These are phyloP conservation scores for Rhytidhysteron rufulum DNA, from an alignment of 2,329 filamentous ascomycete species.

Conservation along the genomic window DNA sequence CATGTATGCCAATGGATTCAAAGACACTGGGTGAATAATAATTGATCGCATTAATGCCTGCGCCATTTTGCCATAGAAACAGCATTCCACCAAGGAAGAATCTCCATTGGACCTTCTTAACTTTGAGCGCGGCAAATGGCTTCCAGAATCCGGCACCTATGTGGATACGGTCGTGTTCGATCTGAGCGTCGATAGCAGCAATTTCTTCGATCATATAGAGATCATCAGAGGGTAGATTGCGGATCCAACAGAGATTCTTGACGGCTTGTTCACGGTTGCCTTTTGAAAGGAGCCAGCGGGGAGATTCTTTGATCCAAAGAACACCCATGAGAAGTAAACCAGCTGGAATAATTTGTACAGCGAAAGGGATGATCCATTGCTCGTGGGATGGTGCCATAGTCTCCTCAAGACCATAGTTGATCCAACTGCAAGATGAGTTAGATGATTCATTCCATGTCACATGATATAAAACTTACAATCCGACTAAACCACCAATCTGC, in stretches of 20 bases:
- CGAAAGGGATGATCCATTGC: slow-evolving; percentile 52
- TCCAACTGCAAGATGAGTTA: slow-evolving; percentile 21
- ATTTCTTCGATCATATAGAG: slow-evolving; percentile 73
- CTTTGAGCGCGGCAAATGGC: slow-evolving; percentile 26
- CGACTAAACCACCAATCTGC: slow-evolving; percentile 39
- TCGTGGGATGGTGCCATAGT: slow-evolving; percentile 40
- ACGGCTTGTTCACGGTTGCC: slow-evolving; percentile 39
- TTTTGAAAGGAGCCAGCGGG: slow-evolving; percentile 43
- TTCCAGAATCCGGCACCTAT: slow-evolving; percentile 73
- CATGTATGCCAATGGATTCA: slow-evolving; percentile 59
- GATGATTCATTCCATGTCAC: slow-evolving; percentile 33
- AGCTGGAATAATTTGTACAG: slow-evolving; percentile 64
- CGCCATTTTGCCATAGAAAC: slow-evolving; percentile 76
- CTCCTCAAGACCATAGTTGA: slow-evolving; percentile 43
- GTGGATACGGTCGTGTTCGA: slow-evolving; percentile 60
- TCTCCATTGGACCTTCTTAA: slow-evolving; percentile 60
- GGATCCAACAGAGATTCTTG: slow-evolving; percentile 57
- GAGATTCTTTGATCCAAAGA: slow-evolving; percentile 43
- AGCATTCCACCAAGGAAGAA: slow-evolving; percentile 70
- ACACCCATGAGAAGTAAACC: slow-evolving; percentile 51
- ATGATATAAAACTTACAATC: slow-evolving; percentile 39
- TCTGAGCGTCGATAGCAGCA: slow-evolving; percentile 63
- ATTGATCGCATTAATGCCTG: slow-evolving; percentile 73
- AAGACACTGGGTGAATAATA: slow-evolving; percentile 74
- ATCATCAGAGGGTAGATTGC: slow-evolving; percentile 54